Base-by-base conservation (phyloP, 495 filamentous ascomycete genomes). In the Penicillium cosmopolitanum region DNA sequence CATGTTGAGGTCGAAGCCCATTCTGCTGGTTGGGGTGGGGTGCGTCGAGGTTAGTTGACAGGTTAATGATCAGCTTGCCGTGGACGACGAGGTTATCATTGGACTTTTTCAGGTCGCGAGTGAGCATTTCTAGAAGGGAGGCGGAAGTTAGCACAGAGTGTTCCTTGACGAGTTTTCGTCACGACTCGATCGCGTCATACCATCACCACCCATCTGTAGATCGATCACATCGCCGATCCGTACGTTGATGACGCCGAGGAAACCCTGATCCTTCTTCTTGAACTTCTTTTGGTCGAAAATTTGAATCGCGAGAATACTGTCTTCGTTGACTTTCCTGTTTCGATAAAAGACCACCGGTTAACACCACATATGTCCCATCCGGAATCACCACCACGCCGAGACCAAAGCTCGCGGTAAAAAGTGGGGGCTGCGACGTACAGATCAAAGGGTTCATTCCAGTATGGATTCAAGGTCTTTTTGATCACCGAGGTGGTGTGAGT, bases 281-380 rank as follows among this genome's bases (percentile, higher is more conserved):
- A 98, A 98, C 75, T 98, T 98, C 81, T 97, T 98, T 74, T 98
- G 95, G 72, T 98, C 95, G 68, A 98, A 98, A 48, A 98, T 96
- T 72, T 98, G 95, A 43, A 98, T 92, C 18, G 94, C 93, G 19
- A 98, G 84, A 64, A 98, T 97, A 69, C 92, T 96, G 64, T 96
- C 93, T 68, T 98, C 95, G 50, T 86, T 91, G 56, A 89, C 94
- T 73, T 82, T 82, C 78, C 93, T 97, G 23, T 48, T 48, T n/a
- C 21, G 21, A 48, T 12, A 28, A 48, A 23, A n/a, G n/a, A 13
- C 21, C 18, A 10, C 46, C 46, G 19, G 46, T 48, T 48, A 48
- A 71, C 35, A 61, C n/a, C 50, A 47, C 53, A 5, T 3, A 23
- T 23, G 23, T 23, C 23, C 25, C 6, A 25, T 9, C 46, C 46